These are phyloP conservation scores for Neocallimastix lanati DNA, from an alignment of 192 early-diverging fungal genomes.

Conservation along the genomic window DNA sequence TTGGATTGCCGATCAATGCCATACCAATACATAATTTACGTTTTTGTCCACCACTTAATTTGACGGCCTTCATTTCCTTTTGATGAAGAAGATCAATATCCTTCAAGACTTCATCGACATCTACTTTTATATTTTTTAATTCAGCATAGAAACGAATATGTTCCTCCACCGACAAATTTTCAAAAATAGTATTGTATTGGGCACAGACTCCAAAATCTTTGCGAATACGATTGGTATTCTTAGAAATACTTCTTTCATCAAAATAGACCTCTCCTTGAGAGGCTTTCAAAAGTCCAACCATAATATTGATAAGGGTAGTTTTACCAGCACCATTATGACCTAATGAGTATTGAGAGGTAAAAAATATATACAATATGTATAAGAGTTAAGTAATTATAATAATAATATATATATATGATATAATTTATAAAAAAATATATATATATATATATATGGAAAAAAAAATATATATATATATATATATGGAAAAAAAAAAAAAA, in stretches of 20 bases:
- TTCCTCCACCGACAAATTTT: not conserved
- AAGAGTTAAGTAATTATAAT: too few species aligned
- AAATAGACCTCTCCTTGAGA: not conserved
- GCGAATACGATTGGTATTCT: not conserved
- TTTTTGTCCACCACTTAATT: not conserved
- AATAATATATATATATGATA: too few species aligned
- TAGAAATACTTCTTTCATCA: not conserved
- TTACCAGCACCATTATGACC: conserved; percentile 4
- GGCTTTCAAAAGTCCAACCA: not conserved
- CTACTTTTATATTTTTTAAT: not conserved
- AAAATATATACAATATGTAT: too few species aligned
- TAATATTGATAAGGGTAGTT: not conserved
- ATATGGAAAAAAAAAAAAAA: too few species aligned
- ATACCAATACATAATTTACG: not conserved
- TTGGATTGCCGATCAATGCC: not conserved
- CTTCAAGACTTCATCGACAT: not conserved
- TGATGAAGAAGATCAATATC: not conserved
- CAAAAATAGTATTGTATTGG: not conserved
- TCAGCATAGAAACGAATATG: not conserved
- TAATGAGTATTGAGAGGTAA: too few species aligned
- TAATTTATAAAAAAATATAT: too few species aligned
- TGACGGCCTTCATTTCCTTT: not conserved
- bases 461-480: too few species aligned
- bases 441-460: too few species aligned
- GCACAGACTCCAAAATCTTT: not conserved